Base-by-base conservation (phyloP, 495 filamentous ascomycete species). In the Diplogelasinospora grovesii region DNA sequence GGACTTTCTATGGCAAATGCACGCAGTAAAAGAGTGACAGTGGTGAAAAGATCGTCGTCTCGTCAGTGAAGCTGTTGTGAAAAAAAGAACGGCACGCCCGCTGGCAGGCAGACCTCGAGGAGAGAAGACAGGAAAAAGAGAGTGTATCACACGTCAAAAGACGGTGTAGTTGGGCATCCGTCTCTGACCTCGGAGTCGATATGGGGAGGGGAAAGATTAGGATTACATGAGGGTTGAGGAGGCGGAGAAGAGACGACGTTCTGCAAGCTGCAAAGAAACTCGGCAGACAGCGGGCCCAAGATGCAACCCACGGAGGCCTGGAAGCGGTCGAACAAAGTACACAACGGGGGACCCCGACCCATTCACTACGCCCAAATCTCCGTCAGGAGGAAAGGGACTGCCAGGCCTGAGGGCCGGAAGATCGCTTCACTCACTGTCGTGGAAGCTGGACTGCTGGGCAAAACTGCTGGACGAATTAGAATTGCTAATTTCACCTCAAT, bases 71-170 rank as follows among this genome's bases (percentile, higher is more conserved):
- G 39, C 22, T 26, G 25, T 19, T 20, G 23, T 14, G 18, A 19
- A 13, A 36, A 51, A 73, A 71, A 41, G 69, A 71, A 63, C 56
- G 68, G 57, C 60, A 59, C 57, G 65, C 68, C 66, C 53, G 61
- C 63, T 65, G 60, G 63, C 64, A 66, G 63, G 64, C 60, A 53
- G 53, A 40, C 53, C 43, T 46, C 46, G 36, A 45, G 36, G 54
- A 47, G 46, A 53, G 33, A 32, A 32, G 36, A 37, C 46, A 46
- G 52, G 45, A 48, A 56, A 63, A 64, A 45, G 53, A 61, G 58
- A 49, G 42, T 51, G 49, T 42, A 58, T 57, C 53, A 58, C 55
- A 57, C 54, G 57, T 59, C 57, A 41, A 43, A 48, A 22, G 53
- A 54, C 45, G 35, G 53, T 43, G 56, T 54, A 42, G 50, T 53